Base-by-base conservation (phyloP, 495 filamentous ascomycete species). In the Cetradonia linearis region DNA sequence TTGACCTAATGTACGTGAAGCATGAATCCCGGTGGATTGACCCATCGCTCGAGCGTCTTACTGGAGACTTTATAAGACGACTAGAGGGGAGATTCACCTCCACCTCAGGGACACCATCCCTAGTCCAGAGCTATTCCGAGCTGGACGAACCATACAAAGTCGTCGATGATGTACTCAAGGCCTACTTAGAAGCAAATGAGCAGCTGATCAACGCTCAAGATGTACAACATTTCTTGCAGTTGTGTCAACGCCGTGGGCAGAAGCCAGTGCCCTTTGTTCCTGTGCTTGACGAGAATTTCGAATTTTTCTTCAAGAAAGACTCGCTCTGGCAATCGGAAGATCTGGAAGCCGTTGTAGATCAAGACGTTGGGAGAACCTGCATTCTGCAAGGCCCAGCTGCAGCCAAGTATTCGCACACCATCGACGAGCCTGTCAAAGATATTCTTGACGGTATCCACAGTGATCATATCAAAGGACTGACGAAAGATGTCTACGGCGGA, bases 311-410 rank as follows among this genome's bases (percentile, higher is more conserved):
- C 84, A 98, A 98, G 84, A 98, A 98, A 74, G 93, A 98, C 72
- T 96, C 92, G n/a, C 82, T 98, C 31, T 98, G 93, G 93, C 93
- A 98, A 73, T 96, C 91, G 0, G 93, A 98, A 72, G 91, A 97
- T 69, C 81, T 98, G 14, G 92, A 89, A 63, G 93, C 93, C 38
- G 93, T 98, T 66, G 88, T 96, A 54, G 91, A 78, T 64, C 91
- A 96, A 72, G 93, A 98, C 72, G 93, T 96, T 57, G 91, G 88
- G 46, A 81, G 93, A 59, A 92, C 89, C 8, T 95, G 90, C 77
- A 96, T 98, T 71, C 76, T 98, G 57, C 93, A 98, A 70, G 93
- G 93, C 16, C 93, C 93, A 6, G 91, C 92, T 76, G 89, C 93
- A 40, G 93, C 82, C 57, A 92, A 86, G 69, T 95, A 95, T 76